Evolutionary conservation across 176 grass and related monocot genomes (phyloP).

Genomic region (Rhynchospora tenuis): DNA sequence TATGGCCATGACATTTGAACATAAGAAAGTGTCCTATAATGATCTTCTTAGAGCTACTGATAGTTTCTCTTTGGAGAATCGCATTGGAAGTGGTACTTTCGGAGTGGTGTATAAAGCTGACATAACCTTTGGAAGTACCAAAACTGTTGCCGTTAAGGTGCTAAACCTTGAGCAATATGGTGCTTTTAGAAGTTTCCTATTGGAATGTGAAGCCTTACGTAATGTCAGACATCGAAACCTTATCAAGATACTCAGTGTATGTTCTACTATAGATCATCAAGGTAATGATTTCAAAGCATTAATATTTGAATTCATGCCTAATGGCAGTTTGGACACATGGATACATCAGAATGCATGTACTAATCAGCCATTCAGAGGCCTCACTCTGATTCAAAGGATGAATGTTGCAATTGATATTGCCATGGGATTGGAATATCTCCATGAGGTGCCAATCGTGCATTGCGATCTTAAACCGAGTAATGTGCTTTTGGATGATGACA

Average conservation of each 20-base stretch:
- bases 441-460: conserved; percentile 40
- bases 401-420: conserved; percentile 42
- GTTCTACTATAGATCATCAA: conserved; percentile 39
- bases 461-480: conserved; percentile 49
- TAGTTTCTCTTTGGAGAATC: conserved; percentile 33
- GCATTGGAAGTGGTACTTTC: conserved; percentile 40
- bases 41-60: conserved; percentile 45
- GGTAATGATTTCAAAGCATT: conserved; percentile 49
- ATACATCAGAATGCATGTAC: conserved; percentile 10
- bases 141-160: conserved; percentile 45
- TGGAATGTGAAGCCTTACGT: conserved; percentile 46
- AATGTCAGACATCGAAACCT: conserved; percentile 54
- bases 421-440: conserved; percentile 37
- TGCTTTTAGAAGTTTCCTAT: conserved; percentile 43
- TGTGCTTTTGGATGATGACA: conserved; percentile 35
- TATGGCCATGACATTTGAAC: not conserved
- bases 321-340: conserved; percentile 33
- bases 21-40: conserved; percentile 30
- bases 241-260: conserved; percentile 37
- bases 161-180: conserved; percentile 40
- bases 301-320: conserved; percentile 42
- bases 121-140: conserved; percentile 11
- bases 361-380: not conserved
- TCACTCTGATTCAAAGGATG: conserved; percentile 28
- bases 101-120: conserved; percentile 38